phyloP scores from a whole-genome alignment of 805 yeast genomes.

The Sporopachydermia lactativora region DNA sequence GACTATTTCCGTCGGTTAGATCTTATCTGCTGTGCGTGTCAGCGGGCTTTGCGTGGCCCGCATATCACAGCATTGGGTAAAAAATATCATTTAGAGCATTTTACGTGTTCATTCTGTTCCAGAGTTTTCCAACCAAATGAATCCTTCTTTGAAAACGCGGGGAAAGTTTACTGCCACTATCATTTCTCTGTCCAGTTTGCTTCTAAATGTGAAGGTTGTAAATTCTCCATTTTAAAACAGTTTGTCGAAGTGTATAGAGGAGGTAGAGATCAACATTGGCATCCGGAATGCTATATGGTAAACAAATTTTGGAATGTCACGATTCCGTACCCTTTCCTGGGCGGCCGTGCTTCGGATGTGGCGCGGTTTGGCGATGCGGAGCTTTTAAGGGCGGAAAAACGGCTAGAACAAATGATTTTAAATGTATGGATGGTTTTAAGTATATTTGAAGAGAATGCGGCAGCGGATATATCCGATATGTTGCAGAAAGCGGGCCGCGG shows the following conservation, averaged over 20 bases:
- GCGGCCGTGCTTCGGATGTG: background rate
- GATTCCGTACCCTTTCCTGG: conserved; percentile 36
- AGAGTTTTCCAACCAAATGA: conserved; percentile 83
- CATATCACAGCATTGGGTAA: conserved; percentile 88
- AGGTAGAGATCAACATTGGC: conserved; percentile 93
- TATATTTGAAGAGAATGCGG: conserved; percentile 81
- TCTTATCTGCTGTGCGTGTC: conserved; percentile 76
- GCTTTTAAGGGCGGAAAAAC: conserved; percentile 31
- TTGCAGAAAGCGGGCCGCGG: conserved; percentile 68
- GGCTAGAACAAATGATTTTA: conserved; percentile 42
- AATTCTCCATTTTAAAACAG: conserved; percentile 81
- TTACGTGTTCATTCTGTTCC: conserved; percentile 78
- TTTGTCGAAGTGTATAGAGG: conserved; percentile 88
- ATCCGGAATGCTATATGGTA: conserved; percentile 97
- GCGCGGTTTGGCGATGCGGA: background rate
- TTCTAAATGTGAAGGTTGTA: conserved; percentile 86
- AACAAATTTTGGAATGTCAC: conserved; percentile 93
- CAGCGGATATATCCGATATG: conserved; percentile 85
- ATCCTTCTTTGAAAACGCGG: conserved; percentile 80
- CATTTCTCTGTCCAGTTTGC: conserved; percentile 85
- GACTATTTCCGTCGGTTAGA: conserved; percentile 81
- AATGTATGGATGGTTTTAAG: conserved; percentile 80
- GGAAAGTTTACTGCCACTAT: conserved; percentile 74
- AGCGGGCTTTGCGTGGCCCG: conserved; percentile 77
- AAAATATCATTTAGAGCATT: conserved; percentile 90